phyloP scores from a whole-genome alignment of 1,284 basidiomycete species.

The Peniophora sp. region DNA sequence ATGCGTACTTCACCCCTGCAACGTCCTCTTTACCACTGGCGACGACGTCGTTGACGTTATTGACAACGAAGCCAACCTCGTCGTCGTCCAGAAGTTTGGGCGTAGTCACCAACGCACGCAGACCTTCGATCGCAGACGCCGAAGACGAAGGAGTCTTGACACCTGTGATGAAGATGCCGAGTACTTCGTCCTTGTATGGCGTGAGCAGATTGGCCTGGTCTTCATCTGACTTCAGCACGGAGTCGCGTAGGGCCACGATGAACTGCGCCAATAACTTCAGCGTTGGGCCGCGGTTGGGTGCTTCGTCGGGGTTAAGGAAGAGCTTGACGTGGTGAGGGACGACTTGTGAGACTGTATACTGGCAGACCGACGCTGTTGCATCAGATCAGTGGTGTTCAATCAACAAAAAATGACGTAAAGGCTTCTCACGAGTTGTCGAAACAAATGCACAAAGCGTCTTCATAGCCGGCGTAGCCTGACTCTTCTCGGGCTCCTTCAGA shows the following conservation, averaged over 20 bases:
- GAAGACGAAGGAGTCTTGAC: slow-evolving; percentile 48
- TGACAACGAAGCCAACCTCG: slow-evolving; percentile 77
- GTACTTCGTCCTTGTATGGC: slow-evolving; percentile 69
- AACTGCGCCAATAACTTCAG: slow-evolving; percentile 55
- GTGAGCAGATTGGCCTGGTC: slow-evolving; percentile 37
- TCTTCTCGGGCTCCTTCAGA: slow-evolving; percentile 86
- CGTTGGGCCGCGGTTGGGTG: slow-evolving; percentile 65
- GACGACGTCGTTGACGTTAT: slow-evolving; percentile 68
- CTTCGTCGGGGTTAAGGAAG: slow-evolving; percentile 74
- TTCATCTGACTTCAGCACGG: slow-evolving; percentile 17
- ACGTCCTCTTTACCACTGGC: slow-evolving; percentile 46
- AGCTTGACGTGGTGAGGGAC: slow-evolving; percentile 70
- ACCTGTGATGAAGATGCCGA: slow-evolving; percentile 59
- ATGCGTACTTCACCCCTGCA: slow-evolving; percentile 45
- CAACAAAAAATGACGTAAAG: slow-evolving; percentile 18
- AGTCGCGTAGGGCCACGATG: slow-evolving; percentile 44
- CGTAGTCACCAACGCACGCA: slow-evolving; percentile 61
- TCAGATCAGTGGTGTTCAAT: slow-evolving; percentile 6
- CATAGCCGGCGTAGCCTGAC: slow-evolving; percentile 77
- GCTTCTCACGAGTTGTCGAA: slow-evolving; percentile 54
- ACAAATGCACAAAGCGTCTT: slow-evolving; percentile 76
- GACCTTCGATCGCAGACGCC: slow-evolving; percentile 52
- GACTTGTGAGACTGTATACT: slow-evolving; percentile 57
- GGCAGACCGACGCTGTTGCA: slow-evolving; percentile 57
- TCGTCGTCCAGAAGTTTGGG: slow-evolving; percentile 54